A percentile compares a stretch with the other conserved stretches of the same genome.
Conservation (phyloP, 495 filamentous ascomycete species). For the Penicillium longicatenatum region DNA sequence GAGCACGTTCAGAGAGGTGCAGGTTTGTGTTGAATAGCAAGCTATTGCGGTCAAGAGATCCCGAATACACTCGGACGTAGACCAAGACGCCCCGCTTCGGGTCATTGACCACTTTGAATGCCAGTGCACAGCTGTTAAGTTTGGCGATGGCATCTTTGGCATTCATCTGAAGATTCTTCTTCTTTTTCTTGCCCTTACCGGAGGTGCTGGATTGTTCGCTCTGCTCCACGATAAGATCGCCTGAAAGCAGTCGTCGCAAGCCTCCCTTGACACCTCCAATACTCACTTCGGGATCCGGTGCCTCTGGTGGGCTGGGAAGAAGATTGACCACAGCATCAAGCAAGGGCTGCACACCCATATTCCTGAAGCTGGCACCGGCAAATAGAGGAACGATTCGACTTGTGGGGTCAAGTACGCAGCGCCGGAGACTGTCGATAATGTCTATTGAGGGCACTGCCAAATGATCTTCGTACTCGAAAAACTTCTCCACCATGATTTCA, state of each 20-base stretch:
- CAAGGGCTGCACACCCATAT: constrained; percentile 92
- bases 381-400: constrained; percentile 82
- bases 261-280: constrained; percentile 55
- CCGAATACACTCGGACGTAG: constrained; percentile 91
- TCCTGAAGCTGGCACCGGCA: constrained; percentile 88
- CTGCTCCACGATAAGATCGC: constrained; percentile 48
- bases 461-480: constrained; percentile 75
- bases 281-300: constrained; percentile 75
- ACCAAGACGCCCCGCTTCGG: constrained; percentile 82
- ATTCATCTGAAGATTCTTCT: constrained; percentile 33
- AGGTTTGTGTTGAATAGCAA: constrained; percentile 88
- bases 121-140: constrained; percentile 76
- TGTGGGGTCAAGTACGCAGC: constrained; percentile 56
- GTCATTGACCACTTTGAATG: constrained; percentile 97
- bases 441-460: constrained; percentile 61
- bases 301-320: constrained; percentile 79
- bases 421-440: constrained; percentile 74
- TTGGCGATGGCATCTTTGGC: constrained; percentile 62
- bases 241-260: constrained; percentile 54
- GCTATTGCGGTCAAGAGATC: constrained; percentile 70
- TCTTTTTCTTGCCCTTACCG: constrained; percentile 47
- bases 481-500: constrained; percentile 80
- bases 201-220: constrained; percentile 37
- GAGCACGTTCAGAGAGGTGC: constrained; percentile 76
- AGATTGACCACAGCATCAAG: constrained; percentile 86